A percentile compares a stretch with the other conserved stretches of the same genome.
Evolutionary conservation across 306 rosid genomes (phyloP).

Genomic region (Gastrolobium villosum): DNA sequence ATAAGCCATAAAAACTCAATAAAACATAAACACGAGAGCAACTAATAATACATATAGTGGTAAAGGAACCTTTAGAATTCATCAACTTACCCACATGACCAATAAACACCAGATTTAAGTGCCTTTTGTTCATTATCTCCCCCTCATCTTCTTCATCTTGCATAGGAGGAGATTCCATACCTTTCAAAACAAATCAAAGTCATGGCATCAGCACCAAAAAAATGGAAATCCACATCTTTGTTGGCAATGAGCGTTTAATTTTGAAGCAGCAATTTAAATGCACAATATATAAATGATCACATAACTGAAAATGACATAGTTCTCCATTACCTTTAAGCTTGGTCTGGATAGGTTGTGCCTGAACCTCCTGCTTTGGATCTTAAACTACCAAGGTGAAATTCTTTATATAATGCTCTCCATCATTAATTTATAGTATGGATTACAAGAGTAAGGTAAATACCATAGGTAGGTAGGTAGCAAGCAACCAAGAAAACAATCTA

Average conservation of each 20-base stretch:
- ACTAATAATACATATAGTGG: neutral
- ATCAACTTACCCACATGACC: slow-evolving; percentile 93
- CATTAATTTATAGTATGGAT: slow-evolving; percentile 21
- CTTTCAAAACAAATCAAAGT: slow-evolving; percentile 58
- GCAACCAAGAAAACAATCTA: slow-evolving; percentile 25
- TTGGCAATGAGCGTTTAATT: slow-evolving; percentile 26
- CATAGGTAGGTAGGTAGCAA: slow-evolving; percentile 12
- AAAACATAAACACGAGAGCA: slow-evolving; percentile 12
- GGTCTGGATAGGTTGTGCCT: slow-evolving; percentile 28
- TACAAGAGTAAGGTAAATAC: slow-evolving; percentile 27
- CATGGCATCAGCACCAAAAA: slow-evolving; percentile 47
- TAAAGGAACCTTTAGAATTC: slow-evolving; percentile 20
- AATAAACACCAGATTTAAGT: slow-evolving; percentile 91
- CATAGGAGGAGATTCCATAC: slow-evolving; percentile 53
- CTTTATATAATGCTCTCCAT: slow-evolving; percentile 18
- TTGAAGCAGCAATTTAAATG: slow-evolving; percentile 27
- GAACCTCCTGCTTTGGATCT: slow-evolving; percentile 60
- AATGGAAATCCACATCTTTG: slow-evolving; percentile 6
- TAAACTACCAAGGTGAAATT: slow-evolving; percentile 52
- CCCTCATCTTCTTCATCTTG: slow-evolving; percentile 54
- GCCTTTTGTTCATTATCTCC: slow-evolving; percentile 66
- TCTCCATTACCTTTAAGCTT: slow-evolving; percentile 67
- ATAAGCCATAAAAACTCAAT: neutral
- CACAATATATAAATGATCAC: slow-evolving; percentile 7
- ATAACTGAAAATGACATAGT: slow-evolving; percentile 25